Conservation (phyloP, 2,329 filamentous ascomycete genomes). For the Cyphellophora europaea region DNA sequence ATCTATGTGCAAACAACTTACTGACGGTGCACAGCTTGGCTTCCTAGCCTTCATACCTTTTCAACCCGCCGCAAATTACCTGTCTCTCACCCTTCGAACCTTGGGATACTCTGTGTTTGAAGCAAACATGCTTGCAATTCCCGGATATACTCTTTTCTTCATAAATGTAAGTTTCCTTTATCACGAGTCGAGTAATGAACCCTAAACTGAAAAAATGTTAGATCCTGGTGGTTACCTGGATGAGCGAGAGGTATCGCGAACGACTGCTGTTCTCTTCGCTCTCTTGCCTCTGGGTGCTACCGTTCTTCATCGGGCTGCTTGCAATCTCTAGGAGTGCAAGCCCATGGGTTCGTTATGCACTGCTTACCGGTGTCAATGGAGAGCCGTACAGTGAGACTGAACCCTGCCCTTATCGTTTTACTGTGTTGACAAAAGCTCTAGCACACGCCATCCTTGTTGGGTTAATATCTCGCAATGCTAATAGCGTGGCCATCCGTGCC, state of each 20-base stretch:
- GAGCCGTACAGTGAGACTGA: no score
- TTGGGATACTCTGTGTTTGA: conserved; percentile 24
- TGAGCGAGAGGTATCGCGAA: conserved; percentile 45
- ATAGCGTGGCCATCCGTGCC: conserved; percentile 28
- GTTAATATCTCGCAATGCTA: conserved; percentile 30
- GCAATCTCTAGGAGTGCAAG: no score
- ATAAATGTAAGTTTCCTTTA: no score
- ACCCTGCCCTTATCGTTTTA: no score
- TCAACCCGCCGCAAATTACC: conserved; percentile 42
- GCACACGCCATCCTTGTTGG: conserved; percentile 45
- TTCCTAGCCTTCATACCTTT: conserved; percentile 38
- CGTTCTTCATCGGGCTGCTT: no score
- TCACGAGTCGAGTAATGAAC: conserved; percentile 23
- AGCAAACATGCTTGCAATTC: conserved; percentile 23
- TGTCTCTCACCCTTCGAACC: conserved; percentile 43
- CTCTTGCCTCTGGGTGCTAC: conserved; percentile 44
- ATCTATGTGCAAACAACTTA: conserved; percentile 23
- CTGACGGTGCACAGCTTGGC: no score
- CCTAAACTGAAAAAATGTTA: conserved; percentile 35
- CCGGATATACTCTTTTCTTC: no score
- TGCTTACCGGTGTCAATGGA: no score
- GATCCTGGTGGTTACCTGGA: conserved; percentile 37
- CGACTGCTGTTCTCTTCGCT: conserved; percentile 42
- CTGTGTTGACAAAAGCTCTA: conserved; percentile 25
- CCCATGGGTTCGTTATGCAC: no score